These are phyloP conservation scores for Lepidium didymum DNA, from an alignment of 345 rosid species.

Conservation along the genomic window DNA sequence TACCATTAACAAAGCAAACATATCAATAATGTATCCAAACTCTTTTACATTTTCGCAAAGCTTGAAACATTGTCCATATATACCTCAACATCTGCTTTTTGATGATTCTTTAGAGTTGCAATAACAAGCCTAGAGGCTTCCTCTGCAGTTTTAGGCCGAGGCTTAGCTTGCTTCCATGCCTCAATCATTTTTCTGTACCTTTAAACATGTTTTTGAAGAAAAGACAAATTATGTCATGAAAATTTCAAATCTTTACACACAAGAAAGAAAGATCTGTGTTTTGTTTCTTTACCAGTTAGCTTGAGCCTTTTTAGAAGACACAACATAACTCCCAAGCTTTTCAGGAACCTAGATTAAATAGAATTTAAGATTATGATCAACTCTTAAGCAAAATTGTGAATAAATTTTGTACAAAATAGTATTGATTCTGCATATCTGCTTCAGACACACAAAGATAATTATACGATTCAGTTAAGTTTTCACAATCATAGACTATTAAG, in stretches of 20 bases:
- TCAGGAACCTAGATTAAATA: slow-evolving; percentile 55
- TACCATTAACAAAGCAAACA: neutral
- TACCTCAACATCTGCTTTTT: slow-evolving; percentile 87
- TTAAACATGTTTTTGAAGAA: slow-evolving; percentile 24
- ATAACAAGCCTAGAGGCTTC: slow-evolving; percentile 63
- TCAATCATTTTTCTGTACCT: slow-evolving; percentile 79
- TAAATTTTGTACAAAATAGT: neutral
- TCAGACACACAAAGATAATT: neutral
- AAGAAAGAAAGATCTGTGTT: neutral
- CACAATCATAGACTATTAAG: neutral
- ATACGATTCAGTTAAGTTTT: neutral
- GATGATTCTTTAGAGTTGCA: slow-evolving; percentile 51
- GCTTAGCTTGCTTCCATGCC: slow-evolving; percentile 74
- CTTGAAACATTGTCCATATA: neutral
- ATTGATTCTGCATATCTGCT: neutral
- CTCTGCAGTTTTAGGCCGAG: slow-evolving; percentile 63
- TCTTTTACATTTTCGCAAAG: neutral
- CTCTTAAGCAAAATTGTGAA: neutral
- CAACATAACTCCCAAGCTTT: slow-evolving; percentile 54
- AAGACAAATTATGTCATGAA: neutral
- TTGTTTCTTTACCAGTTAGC: slow-evolving; percentile 61
- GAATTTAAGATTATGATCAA: neutral
- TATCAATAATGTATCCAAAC: neutral
- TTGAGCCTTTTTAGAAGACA: slow-evolving; percentile 79
- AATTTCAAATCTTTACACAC: neutral